These are phyloP conservation scores for Annulohypoxylon stygium DNA, from an alignment of 495 filamentous ascomycete species.

Conservation along the genomic window DNA sequence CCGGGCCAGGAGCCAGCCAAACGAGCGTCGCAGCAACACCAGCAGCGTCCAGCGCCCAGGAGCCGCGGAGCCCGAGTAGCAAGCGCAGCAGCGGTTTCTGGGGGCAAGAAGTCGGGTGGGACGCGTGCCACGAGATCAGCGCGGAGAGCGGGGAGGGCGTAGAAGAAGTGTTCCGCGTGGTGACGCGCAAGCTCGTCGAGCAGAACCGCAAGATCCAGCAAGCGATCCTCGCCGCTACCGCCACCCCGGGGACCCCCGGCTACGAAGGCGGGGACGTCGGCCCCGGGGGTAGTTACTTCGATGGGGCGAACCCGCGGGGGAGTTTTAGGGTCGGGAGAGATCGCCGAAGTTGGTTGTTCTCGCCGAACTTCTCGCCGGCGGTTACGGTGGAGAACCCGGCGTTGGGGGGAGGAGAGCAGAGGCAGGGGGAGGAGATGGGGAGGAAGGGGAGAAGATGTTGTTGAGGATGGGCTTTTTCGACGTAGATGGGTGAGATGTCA, in stretches of 20 bases:
- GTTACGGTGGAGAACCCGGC: slow-evolving; percentile 58
- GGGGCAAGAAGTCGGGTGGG: slow-evolving; percentile 94
- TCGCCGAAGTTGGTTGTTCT: slow-evolving; percentile 71
- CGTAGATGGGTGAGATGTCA: no score
- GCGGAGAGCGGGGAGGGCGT: slow-evolving; percentile 96
- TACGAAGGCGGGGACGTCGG: slow-evolving; percentile 39
- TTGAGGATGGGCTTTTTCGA: slow-evolving; percentile 46
- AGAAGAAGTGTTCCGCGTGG: slow-evolving; percentile 96
- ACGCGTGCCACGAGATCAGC: slow-evolving; percentile 96
- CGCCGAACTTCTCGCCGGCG: slow-evolving; percentile 65
- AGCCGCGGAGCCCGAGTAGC: slow-evolving; percentile 74
- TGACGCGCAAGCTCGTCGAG: slow-evolving; percentile 94
- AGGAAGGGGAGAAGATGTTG: slow-evolving; percentile 59
- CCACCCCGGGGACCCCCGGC: slow-evolving; percentile 53
- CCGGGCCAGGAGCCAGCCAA: slow-evolving; percentile 37
- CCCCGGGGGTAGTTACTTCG: slow-evolving; percentile 55
- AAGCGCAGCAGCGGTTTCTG: slow-evolving; percentile 89
- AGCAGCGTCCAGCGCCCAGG: slow-evolving; percentile 51
- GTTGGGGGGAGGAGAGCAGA: slow-evolving; percentile 49
- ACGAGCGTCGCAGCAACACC: slow-evolving; percentile 41
- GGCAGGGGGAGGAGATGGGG: slow-evolving; percentile 47
- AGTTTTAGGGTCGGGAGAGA: slow-evolving; percentile 74
- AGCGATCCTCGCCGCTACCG: slow-evolving; percentile 61
- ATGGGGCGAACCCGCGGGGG: slow-evolving; percentile 60
- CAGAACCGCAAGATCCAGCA: slow-evolving; percentile 80